Base-by-base conservation (phyloP, 1,284 basidiomycete species). In the Pascua sp. region DNA sequence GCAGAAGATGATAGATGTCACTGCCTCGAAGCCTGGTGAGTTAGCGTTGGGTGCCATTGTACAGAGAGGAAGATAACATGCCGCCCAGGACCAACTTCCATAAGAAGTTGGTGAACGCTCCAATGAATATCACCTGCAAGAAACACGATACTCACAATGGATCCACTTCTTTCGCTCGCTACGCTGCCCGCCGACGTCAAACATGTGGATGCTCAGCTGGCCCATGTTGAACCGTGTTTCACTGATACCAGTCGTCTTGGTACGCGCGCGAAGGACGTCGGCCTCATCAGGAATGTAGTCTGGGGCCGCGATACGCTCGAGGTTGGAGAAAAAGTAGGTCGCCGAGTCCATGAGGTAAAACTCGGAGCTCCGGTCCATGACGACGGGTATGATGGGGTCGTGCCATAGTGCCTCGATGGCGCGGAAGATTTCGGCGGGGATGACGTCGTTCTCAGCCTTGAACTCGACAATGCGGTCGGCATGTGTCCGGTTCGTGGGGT, bases 321-420 rank as follows among this genome's bases (percentile, higher is more conserved):
- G 87, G 60, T 93, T 86, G 41, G 83, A 82, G 75, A 98, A 96
- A 78, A 98, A 98, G 76, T 97, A 97, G 46, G 83, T 82, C 0
- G 94, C 94, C 49, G 86, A 92, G 76, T 98, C 95, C 94, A 97
- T 98, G 16, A 98, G 80, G 73, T 98, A 97, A 70, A 97, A 97
- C 62, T 96, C 88, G 73, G 84, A 89, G 42, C 83, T 83, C 61
- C 89, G 86, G 67, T 96, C 91, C 83, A 98, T 87, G 36, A 98
- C 82, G 55, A 83, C 83, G 0, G 87, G 83, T 39, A 97, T 92
- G 66, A 92, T 85, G 8, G 91, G 89, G 76, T 98, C 95, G 63
- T 88, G 85, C 91, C 92, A 95, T 5, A 98, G 79, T 46, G 89
- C 82, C 64, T 87, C 82, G 61, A 96, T 90, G 12, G 89, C 87